These are phyloP conservation scores for Usnea hakonensis DNA, from an alignment of 495 filamentous ascomycete genomes.

Conservation along the genomic window DNA sequence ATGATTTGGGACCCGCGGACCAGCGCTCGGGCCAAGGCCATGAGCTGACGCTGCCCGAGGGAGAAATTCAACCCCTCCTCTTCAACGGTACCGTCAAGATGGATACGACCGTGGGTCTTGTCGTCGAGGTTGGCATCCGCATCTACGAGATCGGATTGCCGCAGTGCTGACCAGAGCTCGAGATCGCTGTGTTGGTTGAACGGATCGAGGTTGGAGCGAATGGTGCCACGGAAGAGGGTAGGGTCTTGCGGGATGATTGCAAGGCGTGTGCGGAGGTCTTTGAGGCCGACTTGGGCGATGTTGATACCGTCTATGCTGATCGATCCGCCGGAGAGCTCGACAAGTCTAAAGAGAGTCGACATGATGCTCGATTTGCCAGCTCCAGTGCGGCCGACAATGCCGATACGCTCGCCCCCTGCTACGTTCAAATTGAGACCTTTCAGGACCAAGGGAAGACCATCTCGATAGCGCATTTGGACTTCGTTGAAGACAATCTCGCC, in stretches of 20 bases:
- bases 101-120: slow-evolving; percentile 47
- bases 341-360: slow-evolving; percentile 83
- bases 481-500: slow-evolving; percentile 80
- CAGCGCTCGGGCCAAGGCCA: slow-evolving; percentile 86
- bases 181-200: slow-evolving; percentile 83
- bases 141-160: slow-evolving; percentile 67
- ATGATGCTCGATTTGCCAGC: slow-evolving; percentile 95
- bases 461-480: slow-evolving; percentile 86
- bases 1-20: slow-evolving; percentile 85
- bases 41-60: slow-evolving; percentile 90
- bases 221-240: slow-evolving; percentile 85
- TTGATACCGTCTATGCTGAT: slow-evolving; percentile 90
- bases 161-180: slow-evolving; percentile 78
- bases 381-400: slow-evolving; percentile 87
- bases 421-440: slow-evolving; percentile 71
- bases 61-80: slow-evolving; percentile 95
- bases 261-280: slow-evolving; percentile 78
- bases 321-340: slow-evolving; percentile 72
- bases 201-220: slow-evolving; percentile 86
- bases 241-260: slow-evolving; percentile 97
- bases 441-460: slow-evolving; percentile 74
- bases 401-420: slow-evolving; percentile 78
- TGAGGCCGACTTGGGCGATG: slow-evolving; percentile 74
- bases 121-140: slow-evolving; percentile 24
- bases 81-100: slow-evolving; percentile 78